Percentiles rank a stretch among this genome's conserved stretches.
Evolutionary conservation across 768 basidiomycete species (phyloP).

Genomic region (Saitozyma podzolica): DNA sequence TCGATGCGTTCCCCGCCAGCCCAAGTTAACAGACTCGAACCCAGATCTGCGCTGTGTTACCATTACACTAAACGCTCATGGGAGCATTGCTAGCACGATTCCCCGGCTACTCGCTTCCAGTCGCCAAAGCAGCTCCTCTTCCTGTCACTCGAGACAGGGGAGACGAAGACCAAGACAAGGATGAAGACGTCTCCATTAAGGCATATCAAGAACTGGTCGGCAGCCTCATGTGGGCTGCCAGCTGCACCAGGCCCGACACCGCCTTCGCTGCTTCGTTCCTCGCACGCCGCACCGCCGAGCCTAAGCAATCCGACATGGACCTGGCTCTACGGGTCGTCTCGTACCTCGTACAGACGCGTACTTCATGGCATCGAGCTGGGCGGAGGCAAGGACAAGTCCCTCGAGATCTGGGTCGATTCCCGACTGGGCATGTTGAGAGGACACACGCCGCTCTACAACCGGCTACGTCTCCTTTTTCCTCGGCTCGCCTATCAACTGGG

Average conservation of each 20-base stretch:
- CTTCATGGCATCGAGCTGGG: slow-evolving; percentile 41
- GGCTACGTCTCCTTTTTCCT: slow-evolving; percentile 50
- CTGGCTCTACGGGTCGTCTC: slow-evolving; percentile 13
- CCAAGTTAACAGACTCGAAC: too few species aligned
- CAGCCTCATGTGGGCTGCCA: slow-evolving; percentile 49
- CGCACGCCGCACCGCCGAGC: slow-evolving; percentile 23
- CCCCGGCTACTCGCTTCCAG: slow-evolving; percentile 6
- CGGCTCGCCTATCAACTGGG: slow-evolving; percentile 15
- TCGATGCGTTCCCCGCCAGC: too few species aligned
- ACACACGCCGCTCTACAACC: slow-evolving; percentile 50
- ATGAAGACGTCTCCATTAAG: background rate
- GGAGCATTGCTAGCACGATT: too few species aligned
- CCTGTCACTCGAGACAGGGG: slow-evolving; percentile 1
- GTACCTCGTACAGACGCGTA: slow-evolving; percentile 48
- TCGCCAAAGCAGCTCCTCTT: slow-evolving; percentile 6
- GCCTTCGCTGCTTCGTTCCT: slow-evolving; percentile 13
- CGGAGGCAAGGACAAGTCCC: background rate
- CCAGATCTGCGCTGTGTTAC: too few species aligned
- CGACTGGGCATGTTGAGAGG: slow-evolving; percentile 44
- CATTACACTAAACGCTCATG: too few species aligned
- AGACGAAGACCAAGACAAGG: too few species aligned
- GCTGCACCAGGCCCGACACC: slow-evolving; percentile 51
- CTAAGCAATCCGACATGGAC: slow-evolving; percentile 46
- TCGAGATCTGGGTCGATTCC: slow-evolving; percentile 36
- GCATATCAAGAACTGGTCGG: slow-evolving; percentile 23